Conservation (phyloP, 305 asterid genomes). For the Fraxinus velutina region DNA sequence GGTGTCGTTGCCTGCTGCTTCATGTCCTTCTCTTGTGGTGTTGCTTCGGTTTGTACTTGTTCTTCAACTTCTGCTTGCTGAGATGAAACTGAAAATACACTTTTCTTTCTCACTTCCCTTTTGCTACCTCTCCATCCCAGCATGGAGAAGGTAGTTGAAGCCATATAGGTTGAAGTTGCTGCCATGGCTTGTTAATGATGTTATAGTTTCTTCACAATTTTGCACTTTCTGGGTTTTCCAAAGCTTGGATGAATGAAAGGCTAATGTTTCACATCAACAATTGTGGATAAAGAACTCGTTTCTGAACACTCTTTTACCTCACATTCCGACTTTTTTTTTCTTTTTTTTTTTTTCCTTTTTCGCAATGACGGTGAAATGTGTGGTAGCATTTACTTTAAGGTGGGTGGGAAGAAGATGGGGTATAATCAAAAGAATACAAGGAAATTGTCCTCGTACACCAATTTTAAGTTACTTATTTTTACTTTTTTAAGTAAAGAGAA, state of each 20-base stretch:
- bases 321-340: not conserved
- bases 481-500: not conserved
- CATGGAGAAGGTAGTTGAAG: conserved; percentile 54
- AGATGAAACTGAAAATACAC: conserved; percentile 40
- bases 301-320: not conserved
- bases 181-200: not conserved
- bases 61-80: conserved; percentile 52
- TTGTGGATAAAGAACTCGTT: conserved; percentile 31
- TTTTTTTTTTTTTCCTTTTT: not conserved
- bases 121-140: conserved; percentile 34
- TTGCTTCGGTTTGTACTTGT: conserved; percentile 31
- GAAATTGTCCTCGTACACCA: not conserved
- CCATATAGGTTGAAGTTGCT: not conserved
- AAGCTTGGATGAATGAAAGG: conserved; percentile 22
- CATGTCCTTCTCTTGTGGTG: conserved; percentile 4
- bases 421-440: not conserved
- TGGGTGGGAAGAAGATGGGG: not conserved
- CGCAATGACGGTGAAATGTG: not conserved
- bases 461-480: not conserved
- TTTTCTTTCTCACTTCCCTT: conserved; percentile 29
- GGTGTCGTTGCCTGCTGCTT: conserved; percentile 28
- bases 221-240: not conserved
- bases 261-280: conserved; percentile 19
- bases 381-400: not conserved
- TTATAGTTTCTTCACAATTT: not conserved